Evolutionary conservation across 1,284 basidiomycete genomes (phyloP), one percentile per base, ranked within the genome.

Genomic region (Fomitopsis pinicola): DNA sequence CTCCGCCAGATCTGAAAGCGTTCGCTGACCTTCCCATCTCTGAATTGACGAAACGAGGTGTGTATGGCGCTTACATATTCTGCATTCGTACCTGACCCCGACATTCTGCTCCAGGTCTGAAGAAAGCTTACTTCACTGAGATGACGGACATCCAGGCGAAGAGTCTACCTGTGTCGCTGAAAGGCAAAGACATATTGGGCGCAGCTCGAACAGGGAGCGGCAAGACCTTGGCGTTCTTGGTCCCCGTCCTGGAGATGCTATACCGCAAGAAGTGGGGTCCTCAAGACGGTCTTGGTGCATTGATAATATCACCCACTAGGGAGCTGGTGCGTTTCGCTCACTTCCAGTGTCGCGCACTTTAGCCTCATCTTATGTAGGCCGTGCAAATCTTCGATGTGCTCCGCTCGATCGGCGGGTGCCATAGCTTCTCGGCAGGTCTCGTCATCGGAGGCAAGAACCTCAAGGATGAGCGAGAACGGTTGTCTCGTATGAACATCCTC

Each of bases 331-430:
- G 81, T 77, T 36, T 7, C 26, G 22, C n/a, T 33, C 61, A 28
- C 60, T 22, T 22, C 42, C 56, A 57, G 12, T 45, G 15, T 54
- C 19, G 30, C 14, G 5, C 4, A 9, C 45, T 8, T 36, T 42
- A 33, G 35, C 42, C 40, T 63, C n/a, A 59, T 55, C 19, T 38
- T 42, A 17, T 19, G 3, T 55, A 92, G 91, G 95, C 96, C 1
- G 92, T 98, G 12, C 96, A 98, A 81, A 98, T 97, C 65, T 99
- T 99, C 73, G 95, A 97, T 60, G 96, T 98, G 5, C 77, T 99
- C 10, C 86, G 94, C 45, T 92, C 92, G 59, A 94, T 98, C 63
- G 97, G 97, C 2, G 89, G 89, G 57, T 88, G 88, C 70, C 97
- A 98, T 72, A 84, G 85, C 14, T 97, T 98, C 74, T 97, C 95